Evolutionary conservation across 805 yeast species (phyloP), one percentile per base, ranked within the genome.

Genomic region (Saccharomycodes ludwigii): DNA sequence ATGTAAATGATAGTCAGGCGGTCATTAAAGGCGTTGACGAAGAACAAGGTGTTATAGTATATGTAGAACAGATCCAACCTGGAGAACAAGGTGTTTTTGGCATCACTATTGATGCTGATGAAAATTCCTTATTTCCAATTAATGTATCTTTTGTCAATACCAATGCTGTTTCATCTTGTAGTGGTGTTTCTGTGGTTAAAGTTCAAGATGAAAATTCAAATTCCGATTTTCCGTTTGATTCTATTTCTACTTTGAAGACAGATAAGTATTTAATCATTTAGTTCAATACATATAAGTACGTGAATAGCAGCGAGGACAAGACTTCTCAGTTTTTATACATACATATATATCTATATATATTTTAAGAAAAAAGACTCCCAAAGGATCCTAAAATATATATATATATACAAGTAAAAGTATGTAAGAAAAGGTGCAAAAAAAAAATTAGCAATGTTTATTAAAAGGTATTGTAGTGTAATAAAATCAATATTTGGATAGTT

Each of bases 121-220:
- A 88, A 56, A 94, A 85, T 39, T 67, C 73, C 9, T 63, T 88
- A 46, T 88, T 85, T 80, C 98, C 98, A 38, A 73, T 88, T 65
- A 74, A 74, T 46, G 69, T 85, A 24, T 57, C 64, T 30, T 82
- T 85, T 59, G 63, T 63, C 24, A 50, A 64, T 27, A 59, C 64
- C 23, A 59, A 59, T 39, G 66, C 66, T 15, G 59, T 56, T 12
- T 59, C 65, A 20, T 72, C 76, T 15, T 65, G 81, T 40, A 83
- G 88, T 33, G 66, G 70, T 31, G 75, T 86, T 35, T 68, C 66
- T 40, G 72, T 83, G 28, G 56, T 68, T 25, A 75, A 69, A 37
- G 73, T 81, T 38, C 68, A 71, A 17, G 56, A 56, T 15, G 59
- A 56, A 29, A 65, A 60, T 34, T 73, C 59, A 23, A 71, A 63